A percentile compares a stretch with the other conserved stretches of the same genome.
These are phyloP conservation scores for Martiniozyma asiatica DNA, from an alignment of 1,139 yeast species.

Conservation along the genomic window DNA sequence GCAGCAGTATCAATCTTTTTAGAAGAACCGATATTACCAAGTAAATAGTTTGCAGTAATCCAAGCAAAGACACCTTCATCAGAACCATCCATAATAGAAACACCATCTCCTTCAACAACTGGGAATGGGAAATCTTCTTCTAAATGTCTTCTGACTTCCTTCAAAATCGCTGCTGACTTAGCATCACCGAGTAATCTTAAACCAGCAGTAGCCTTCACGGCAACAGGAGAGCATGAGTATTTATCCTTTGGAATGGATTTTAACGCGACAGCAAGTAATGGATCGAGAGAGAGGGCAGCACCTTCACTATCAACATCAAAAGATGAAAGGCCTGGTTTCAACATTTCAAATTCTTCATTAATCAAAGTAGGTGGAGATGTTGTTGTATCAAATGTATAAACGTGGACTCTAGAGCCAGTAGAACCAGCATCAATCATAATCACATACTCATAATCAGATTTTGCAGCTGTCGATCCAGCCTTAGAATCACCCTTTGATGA, in stretches of 20 bases:
- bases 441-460: slow-evolving; percentile 36
- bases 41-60: slow-evolving; percentile 87
- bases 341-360: slow-evolving; percentile 74
- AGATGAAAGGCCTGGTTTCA: slow-evolving; percentile 84
- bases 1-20: slow-evolving; percentile 81
- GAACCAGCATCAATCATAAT: slow-evolving; percentile 97
- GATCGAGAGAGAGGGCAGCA: slow-evolving; percentile 83
- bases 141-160: slow-evolving; percentile 64
- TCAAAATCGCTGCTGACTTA: slow-evolving; percentile 56
- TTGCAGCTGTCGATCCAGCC: slow-evolving; percentile 8
- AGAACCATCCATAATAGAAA: slow-evolving; percentile 87
- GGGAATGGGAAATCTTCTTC: slow-evolving; percentile 81
- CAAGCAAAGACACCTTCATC: slow-evolving; percentile 99
- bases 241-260: slow-evolving; percentile 59
- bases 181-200: slow-evolving; percentile 73
- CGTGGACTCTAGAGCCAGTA: slow-evolving; percentile 90
- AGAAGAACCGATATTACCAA: slow-evolving; percentile 79
- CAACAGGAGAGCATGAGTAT: slow-evolving; percentile 78
- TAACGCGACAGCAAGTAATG: slow-evolving; percentile 63
- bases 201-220: slow-evolving; percentile 98
- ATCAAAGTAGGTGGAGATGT: slow-evolving; percentile 67
- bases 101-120: slow-evolving; percentile 73
- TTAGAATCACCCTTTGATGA: slow-evolving; percentile 7
- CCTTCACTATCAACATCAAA: slow-evolving; percentile 69
- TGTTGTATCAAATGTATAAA: slow-evolving; percentile 83